phyloP scores from a whole-genome alignment of 192 early-diverging fungal genomes.

The Oehlia diaphana region DNA sequence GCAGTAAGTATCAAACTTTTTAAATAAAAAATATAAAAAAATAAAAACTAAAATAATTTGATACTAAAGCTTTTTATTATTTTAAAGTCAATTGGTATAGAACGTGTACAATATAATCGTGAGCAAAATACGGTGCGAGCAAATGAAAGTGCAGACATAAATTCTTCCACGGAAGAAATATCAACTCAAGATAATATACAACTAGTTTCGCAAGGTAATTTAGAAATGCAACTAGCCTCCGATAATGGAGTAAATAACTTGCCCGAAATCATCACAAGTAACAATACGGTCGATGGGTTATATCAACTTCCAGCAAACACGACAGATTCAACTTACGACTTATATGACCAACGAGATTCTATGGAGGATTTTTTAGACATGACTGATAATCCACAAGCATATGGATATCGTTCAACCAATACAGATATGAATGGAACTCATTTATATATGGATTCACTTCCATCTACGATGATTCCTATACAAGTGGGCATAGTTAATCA shows the following conservation, averaged over 20 bases:
- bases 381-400: not conserved
- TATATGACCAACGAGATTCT: not conserved
- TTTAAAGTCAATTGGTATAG: not conserved
- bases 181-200: not conserved
- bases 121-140: not conserved
- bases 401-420: not conserved
- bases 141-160: not conserved
- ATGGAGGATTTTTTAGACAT: conserved; percentile 1
- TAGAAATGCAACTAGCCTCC: not conserved
- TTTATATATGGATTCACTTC: not conserved
- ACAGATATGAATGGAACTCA: not conserved
- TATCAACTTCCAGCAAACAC: not conserved
- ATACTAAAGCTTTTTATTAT: not conserved
- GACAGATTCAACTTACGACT: not conserved
- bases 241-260: not conserved
- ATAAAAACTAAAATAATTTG: no score
- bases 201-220: not conserved
- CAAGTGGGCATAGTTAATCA: not conserved
- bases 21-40: not conserved
- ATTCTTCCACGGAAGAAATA: not conserved
- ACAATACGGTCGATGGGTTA: not conserved
- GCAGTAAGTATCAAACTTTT: not conserved
- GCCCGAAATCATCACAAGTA: not conserved
- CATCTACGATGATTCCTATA: not conserved
- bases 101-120: not conserved